Evolutionary conservation across 805 yeast genomes (phyloP), one percentile per base, ranked within the genome.

Genomic region (Dipodascus geniculatus): DNA sequence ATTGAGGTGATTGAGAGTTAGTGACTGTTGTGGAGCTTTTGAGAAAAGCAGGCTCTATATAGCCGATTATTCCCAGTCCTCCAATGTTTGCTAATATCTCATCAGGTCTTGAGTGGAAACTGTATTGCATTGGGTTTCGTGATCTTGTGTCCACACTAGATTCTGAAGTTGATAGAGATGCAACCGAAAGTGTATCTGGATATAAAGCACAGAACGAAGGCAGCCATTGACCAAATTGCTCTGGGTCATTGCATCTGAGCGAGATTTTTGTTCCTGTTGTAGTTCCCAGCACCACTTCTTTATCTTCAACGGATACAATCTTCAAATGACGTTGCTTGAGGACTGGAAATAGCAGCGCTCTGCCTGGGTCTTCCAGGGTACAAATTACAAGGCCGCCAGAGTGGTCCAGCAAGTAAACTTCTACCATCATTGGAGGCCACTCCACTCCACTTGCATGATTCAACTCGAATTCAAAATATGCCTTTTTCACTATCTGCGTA

Each of bases 301-400:
- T 48, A 19, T 53, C 48, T 38, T 23, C 28, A 47, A 17, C 4
- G 8, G 23, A 4, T 22, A 49, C 47, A 2, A 44, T 44, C 2
- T 51, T 48, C 8, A 56, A 38, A 16, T 59, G 60, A 4, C 58
- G 57, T 1, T 22, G 33, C 2, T 56, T 51, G 47, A 60, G 57
- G 2, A 54, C 35, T 11, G 63, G 63, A 52, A 60, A 60, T 51
- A 60, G 47, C 19, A 60, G 48, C 3, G 59, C 57, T 23, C 60
- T 48, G 23, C 60, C 62, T 14, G 63, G 61, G 47, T 58, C 44
- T 47, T 58, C 60, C 22, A 60, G 28, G 3, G 57, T 31, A 51
- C 63, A 60, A 16, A 60, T 35, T 1, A 57, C 63, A 22, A 60
- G 51, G 20, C 24, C 31, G 51, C 19, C 23, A 48, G 48, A 33